Conservation (phyloP, 805 yeast genomes). For the Candida berthetii region DNA sequence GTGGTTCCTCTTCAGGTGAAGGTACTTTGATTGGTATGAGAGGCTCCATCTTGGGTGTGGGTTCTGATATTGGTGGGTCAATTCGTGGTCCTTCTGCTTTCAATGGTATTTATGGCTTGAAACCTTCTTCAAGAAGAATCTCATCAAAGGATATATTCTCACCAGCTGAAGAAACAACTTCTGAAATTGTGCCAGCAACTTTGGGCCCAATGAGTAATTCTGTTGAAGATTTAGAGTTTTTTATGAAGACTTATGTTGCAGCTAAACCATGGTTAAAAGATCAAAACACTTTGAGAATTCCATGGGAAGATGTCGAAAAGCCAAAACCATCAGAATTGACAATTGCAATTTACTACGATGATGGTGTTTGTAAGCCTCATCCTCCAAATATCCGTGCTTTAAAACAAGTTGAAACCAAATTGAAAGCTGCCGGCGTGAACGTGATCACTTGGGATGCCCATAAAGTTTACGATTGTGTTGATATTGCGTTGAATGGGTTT, state of each 20-base stretch:
- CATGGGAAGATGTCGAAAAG: conserved; percentile 30
- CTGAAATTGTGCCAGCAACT: conserved; percentile 56
- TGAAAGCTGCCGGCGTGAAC: conserved; percentile 52
- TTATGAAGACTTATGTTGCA: conserved; percentile 48
- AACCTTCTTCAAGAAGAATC: conserved; percentile 55
- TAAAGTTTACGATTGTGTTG: conserved; percentile 49
- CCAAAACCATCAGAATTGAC: conserved; percentile 40
- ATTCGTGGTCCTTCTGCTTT: conserved; percentile 66
- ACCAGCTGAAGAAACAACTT: conserved; percentile 15
- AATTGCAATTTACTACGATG: conserved; percentile 58
- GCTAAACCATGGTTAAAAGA: conserved; percentile 55
- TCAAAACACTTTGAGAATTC: conserved; percentile 24
- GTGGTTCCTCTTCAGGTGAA: conserved; percentile 75
- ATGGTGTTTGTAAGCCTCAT: conserved; percentile 59
- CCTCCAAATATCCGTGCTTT: conserved; percentile 60
- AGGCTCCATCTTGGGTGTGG: conserved; percentile 58
- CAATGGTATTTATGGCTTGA: conserved; percentile 54
- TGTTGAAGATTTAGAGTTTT: conserved; percentile 60
- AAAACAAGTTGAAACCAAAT: conserved; percentile 43
- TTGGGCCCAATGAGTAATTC: conserved; percentile 65
- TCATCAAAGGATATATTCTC: conserved; percentile 20
- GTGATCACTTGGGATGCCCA: conserved; percentile 54
- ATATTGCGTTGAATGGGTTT: conserved; percentile 50
- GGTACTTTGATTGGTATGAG: conserved; percentile 55
- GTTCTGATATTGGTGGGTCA: conserved; percentile 71